These are phyloP conservation scores for Aspergillus texensis DNA, from an alignment of 2,329 filamentous ascomycete species.

Conservation along the genomic window DNA sequence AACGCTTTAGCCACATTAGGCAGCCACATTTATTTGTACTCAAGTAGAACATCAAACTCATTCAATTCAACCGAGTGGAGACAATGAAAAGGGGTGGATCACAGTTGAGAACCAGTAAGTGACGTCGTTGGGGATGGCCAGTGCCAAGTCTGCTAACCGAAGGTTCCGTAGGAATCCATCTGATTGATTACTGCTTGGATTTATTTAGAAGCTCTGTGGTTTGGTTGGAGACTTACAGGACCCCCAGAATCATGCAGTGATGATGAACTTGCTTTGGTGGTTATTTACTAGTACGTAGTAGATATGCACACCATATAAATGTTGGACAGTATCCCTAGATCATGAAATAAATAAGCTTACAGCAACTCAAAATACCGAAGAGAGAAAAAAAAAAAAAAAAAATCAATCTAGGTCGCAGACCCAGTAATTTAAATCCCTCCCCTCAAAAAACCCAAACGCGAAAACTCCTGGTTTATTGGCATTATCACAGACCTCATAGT, in stretches of 20 bases:
- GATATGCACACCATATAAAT: background rate
- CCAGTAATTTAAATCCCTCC: background rate
- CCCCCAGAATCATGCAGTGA: background rate
- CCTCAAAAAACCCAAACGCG: background rate
- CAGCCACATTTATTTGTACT: background rate
- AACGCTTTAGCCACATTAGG: conserved; percentile 3
- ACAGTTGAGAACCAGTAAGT: background rate
- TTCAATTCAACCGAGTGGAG: conserved; percentile 1
- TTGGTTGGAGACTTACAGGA: background rate
- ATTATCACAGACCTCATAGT: conserved; percentile 1
- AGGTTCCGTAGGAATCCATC: conserved; percentile 2
- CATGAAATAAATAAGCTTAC: background rate
- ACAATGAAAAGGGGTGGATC: background rate
- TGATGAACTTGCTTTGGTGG: background rate
- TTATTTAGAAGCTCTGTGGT: conserved; percentile 2
- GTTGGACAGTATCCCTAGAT: background rate
- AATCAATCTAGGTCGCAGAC: background rate
- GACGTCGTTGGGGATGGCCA: background rate
- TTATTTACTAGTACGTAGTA: background rate
- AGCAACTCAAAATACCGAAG: background rate
- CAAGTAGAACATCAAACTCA: background rate
- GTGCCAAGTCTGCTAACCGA: conserved; percentile 3
- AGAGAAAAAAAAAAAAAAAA: background rate
- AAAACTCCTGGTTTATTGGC: background rate
- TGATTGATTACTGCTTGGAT: background rate